These are phyloP conservation scores for Acaromyces ingoldii DNA, from an alignment of 1,284 basidiomycete genomes.

Conservation along the genomic window DNA sequence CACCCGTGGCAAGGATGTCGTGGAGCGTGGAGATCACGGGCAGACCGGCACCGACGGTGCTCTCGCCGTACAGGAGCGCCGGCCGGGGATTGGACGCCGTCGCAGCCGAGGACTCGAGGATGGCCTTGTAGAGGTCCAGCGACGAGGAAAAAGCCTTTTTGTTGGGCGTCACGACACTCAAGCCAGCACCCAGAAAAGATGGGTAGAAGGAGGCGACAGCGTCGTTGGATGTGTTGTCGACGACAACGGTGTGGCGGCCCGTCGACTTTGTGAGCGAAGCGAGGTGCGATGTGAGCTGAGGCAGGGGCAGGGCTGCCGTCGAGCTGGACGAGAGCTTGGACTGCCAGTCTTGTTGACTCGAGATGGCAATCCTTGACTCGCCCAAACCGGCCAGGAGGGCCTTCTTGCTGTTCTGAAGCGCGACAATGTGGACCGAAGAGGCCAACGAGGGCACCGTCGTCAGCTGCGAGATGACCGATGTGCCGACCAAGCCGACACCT, in stretches of 20 bases:
- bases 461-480: constrained; percentile 44
- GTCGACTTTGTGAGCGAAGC: constrained; percentile 28
- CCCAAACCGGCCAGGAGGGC: constrained; percentile 30
- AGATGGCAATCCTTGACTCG: constrained; percentile 14
- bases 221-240: constrained; percentile 91
- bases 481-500: constrained; percentile 49
- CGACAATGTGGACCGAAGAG: constrained; percentile 35
- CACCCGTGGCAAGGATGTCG: constrained; percentile 85
- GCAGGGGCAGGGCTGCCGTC: constrained; percentile 28
- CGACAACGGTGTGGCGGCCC: constrained; percentile 61
- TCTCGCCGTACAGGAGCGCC: constrained; percentile 76
- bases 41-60: constrained; percentile 90
- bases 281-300: constrained; percentile 27
- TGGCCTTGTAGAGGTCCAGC: constrained; percentile 67
- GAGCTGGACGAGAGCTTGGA: constrained; percentile 19
- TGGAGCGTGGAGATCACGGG: constrained; percentile 87
- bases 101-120: constrained; percentile 52
- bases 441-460: constrained; percentile 27
- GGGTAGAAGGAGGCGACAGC: constrained; percentile 79
- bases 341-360: too few relatives aligned
- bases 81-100: constrained; percentile 56
- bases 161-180: constrained; percentile 91
- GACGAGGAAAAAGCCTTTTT: constrained; percentile 89
- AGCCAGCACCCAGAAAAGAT: constrained; percentile 68
- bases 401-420: constrained; percentile 48